A percentile compares a stretch with the other conserved stretches of the same genome.
phyloP scores from a whole-genome alignment of 345 rosid genomes.

The Citrus mangshanensis region DNA sequence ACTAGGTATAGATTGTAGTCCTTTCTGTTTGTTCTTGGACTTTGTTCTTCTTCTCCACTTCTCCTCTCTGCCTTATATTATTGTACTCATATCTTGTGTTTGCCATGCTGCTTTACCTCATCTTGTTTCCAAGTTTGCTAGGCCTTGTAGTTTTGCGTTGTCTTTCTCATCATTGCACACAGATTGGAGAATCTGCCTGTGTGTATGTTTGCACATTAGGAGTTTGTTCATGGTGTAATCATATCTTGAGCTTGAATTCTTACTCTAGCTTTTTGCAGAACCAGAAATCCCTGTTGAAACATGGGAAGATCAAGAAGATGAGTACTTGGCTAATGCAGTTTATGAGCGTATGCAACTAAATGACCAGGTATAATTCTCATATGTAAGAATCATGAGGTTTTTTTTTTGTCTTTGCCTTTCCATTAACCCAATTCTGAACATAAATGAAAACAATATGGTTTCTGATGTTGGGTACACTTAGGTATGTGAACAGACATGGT shows the following conservation, averaged over 20 bases:
- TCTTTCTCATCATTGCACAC: not conserved
- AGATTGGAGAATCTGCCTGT: not conserved
- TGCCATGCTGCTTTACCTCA: not conserved
- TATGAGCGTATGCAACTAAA: constrained; percentile 73
- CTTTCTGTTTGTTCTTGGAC: not conserved
- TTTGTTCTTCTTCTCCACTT: not conserved
- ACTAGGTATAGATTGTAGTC: not conserved
- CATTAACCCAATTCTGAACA: not conserved
- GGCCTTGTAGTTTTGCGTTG: not conserved
- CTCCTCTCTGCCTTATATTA: not conserved
- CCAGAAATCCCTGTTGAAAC: constrained; percentile 29
- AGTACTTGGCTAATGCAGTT: constrained; percentile 75
- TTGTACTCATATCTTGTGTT: not conserved
- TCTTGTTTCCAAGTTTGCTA: not conserved
- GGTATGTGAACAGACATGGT: constrained; percentile 66
- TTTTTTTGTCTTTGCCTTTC: not conserved
- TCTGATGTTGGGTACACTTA: constrained; percentile 21
- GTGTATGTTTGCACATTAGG: not conserved
- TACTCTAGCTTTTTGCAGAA: constrained; percentile 35
- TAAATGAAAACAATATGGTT: constrained; percentile 4
- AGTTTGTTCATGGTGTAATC: constrained; percentile 10
- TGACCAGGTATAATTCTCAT: constrained; percentile 38
- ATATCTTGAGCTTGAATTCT: constrained; percentile 22
- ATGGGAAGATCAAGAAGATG: constrained; percentile 91
- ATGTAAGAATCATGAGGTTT: not conserved